Evolutionary conservation across 257 asterid genomes (phyloP).

Genomic region (Eucommia ulmoides): DNA sequence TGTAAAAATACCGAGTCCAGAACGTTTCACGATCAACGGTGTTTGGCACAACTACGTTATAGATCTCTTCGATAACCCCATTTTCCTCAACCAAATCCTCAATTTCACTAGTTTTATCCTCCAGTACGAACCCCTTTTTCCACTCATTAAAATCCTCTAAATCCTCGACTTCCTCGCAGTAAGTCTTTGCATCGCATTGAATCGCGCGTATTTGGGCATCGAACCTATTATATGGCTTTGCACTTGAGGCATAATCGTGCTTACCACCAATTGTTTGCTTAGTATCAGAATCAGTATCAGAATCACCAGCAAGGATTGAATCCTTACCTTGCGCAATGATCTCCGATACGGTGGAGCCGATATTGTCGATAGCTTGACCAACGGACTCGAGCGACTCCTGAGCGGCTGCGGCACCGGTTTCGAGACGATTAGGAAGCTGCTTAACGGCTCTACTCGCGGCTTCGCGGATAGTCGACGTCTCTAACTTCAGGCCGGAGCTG

Average conservation of each 20-base stretch:
- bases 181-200: constrained; percentile 48
- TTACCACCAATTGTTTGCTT: constrained; percentile 27
- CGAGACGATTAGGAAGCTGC: constrained; percentile 79
- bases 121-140: constrained; percentile 39
- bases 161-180: constrained; percentile 62
- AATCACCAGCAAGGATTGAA: constrained; percentile 14
- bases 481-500: constrained; percentile 49
- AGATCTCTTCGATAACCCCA: constrained; percentile 38
- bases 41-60: constrained; percentile 36
- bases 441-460: constrained; percentile 77
- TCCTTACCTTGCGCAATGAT: constrained; percentile 59
- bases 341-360: constrained; percentile 64
- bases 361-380: constrained; percentile 26
- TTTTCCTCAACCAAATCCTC: constrained; percentile 44
- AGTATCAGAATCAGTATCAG: constrained; percentile 49
- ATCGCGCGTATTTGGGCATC: constrained; percentile 55
- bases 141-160: constrained; percentile 51
- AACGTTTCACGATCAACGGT: constrained; percentile 55
- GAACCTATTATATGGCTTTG: constrained; percentile 49
- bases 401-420: constrained; percentile 58
- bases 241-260: too few relatives aligned
- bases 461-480: constrained; percentile 59
- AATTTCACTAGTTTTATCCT: constrained; percentile 30
- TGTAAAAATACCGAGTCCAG: constrained; percentile 64
- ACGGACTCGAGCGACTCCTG: constrained; percentile 42